These are phyloP conservation scores for Solanum hybrid DNA, from an alignment of 305 asterid genomes.

Conservation along the genomic window DNA sequence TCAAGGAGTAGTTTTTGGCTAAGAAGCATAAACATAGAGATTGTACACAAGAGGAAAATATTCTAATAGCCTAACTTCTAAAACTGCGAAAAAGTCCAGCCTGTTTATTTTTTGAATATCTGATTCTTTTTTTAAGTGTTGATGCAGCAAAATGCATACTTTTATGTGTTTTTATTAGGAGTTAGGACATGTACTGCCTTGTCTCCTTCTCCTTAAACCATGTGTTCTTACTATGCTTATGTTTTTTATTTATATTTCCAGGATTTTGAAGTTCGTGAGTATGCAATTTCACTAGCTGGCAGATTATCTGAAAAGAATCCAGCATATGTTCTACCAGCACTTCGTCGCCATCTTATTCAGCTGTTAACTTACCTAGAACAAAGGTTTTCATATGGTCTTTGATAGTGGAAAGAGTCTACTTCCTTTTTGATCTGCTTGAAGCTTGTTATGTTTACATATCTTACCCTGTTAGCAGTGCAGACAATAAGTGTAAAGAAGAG, in stretches of 20 bases:
- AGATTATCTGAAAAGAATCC: slow-evolving; percentile 97
- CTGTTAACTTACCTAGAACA: slow-evolving; percentile 87
- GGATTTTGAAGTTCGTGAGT: slow-evolving; percentile 90
- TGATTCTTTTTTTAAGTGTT: background rate
- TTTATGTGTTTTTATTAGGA: background rate
- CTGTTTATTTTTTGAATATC: background rate
- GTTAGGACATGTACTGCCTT: background rate
- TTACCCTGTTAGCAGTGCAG: slow-evolving; percentile 68
- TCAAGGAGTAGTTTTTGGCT: background rate
- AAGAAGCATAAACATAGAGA: background rate
- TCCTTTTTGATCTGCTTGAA: slow-evolving; percentile 7
- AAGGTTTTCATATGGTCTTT: slow-evolving; percentile 37
- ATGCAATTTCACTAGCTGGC: slow-evolving; percentile 89
- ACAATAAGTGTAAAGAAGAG: slow-evolving; percentile 96
- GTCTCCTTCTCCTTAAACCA: background rate
- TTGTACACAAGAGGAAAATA: background rate
- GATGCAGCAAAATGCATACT: background rate
- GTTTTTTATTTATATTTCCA: slow-evolving; percentile 12
- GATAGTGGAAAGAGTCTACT: slow-evolving; percentile 5
- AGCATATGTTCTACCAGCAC: slow-evolving; percentile 97
- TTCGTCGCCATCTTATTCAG: slow-evolving; percentile 96
- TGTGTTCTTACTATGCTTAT: background rate
- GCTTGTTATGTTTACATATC: slow-evolving; percentile 18
- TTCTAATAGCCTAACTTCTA: background rate
- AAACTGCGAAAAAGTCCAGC: background rate